Percentiles rank a stretch among this genome's conserved stretches.
Evolutionary conservation across 306 rosid species (phyloP).

Genomic region (Leucaena leucocephala): DNA sequence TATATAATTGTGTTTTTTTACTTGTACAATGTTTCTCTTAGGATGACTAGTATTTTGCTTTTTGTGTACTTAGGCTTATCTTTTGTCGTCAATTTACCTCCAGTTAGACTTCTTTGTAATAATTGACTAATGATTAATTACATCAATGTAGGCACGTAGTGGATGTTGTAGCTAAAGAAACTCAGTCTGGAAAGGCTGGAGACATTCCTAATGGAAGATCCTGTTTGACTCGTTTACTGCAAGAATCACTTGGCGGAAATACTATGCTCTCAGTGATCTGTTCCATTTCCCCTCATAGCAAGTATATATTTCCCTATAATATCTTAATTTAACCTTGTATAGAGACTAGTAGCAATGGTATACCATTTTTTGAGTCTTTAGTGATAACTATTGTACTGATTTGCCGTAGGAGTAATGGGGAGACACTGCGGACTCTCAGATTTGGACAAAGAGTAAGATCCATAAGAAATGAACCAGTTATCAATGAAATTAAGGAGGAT

Average conservation of each 20-base stretch:
- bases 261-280: slow-evolving; percentile 85
- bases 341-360: slow-evolving; percentile 7
- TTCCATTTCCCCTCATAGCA: slow-evolving; percentile 69
- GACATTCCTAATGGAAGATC: slow-evolving; percentile 54
- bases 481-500: slow-evolving; percentile 76
- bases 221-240: slow-evolving; percentile 75
- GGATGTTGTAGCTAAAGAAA: slow-evolving; percentile 60
- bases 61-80: not conserved
- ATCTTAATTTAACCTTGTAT: slow-evolving; percentile 13
- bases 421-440: slow-evolving; percentile 70
- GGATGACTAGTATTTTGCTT: not conserved
- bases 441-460: slow-evolving; percentile 76
- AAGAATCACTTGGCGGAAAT: slow-evolving; percentile 90
- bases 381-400: slow-evolving; percentile 36
- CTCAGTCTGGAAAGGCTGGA: slow-evolving; percentile 52
- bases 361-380: slow-evolving; percentile 24
- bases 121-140: slow-evolving; percentile 21
- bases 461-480: slow-evolving; percentile 72
- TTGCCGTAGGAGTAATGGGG: slow-evolving; percentile 62
- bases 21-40: not conserved
- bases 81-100: not conserved
- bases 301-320: slow-evolving; percentile 46
- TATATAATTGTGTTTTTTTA: not conserved
- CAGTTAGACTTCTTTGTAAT: slow-evolving; percentile 8
- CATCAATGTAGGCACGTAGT: slow-evolving; percentile 71